Conservation (phyloP, 179 eudicot species). For the Corrigiola litoralis region DNA sequence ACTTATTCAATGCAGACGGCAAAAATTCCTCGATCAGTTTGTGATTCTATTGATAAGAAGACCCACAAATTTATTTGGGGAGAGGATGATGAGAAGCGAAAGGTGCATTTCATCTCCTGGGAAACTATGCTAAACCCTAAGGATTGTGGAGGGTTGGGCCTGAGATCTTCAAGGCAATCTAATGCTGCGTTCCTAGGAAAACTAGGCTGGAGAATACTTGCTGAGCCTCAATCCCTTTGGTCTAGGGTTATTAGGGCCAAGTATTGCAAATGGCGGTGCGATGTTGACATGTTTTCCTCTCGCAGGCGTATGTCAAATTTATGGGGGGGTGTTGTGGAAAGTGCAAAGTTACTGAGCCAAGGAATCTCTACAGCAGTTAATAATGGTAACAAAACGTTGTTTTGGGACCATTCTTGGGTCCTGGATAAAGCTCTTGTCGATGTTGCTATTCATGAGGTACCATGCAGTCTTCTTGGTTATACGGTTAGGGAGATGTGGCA, state of each 20-base stretch:
- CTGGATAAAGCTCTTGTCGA: not conserved
- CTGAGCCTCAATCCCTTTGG: no score
- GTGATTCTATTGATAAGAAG: not conserved
- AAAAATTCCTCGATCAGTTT: not conserved
- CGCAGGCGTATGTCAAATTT: not conserved
- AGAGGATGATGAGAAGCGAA: not conserved
- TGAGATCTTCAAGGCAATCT: not conserved
- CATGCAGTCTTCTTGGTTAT: not conserved
- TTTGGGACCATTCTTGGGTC: not conserved
- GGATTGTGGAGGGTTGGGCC: not conserved
- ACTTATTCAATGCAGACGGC: not conserved
- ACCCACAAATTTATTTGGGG: not conserved
- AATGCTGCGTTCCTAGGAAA: not conserved
- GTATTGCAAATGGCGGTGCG: no score
- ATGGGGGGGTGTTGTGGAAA: not conserved
- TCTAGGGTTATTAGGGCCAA: no score
- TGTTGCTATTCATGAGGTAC: not conserved
- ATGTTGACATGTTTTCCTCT: no score
- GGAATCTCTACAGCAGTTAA: not conserved
- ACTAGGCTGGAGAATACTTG: not conserved
- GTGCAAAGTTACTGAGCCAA: not conserved
- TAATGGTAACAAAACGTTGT: not conserved
- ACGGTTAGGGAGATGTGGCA: not conserved
- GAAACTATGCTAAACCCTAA: not conserved
- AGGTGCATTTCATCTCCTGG: not conserved